Conservation (phyloP, 768 basidiomycete genomes). For the Cantharellus anzutake region DNA sequence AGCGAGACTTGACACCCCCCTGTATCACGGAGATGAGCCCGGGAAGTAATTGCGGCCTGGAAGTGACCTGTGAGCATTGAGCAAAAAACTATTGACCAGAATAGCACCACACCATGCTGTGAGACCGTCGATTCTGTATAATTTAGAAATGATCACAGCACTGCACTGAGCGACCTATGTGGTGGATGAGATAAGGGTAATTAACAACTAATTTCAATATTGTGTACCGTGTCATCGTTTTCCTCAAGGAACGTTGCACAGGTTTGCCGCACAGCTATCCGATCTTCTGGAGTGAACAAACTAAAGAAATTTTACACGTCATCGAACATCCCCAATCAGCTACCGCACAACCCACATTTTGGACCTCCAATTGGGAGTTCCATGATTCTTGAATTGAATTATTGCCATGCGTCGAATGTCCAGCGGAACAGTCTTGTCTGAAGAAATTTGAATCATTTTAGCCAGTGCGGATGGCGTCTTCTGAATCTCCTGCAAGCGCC, state of each 20-base stretch:
- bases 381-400: slow-evolving; percentile 77
- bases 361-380: slow-evolving; percentile 55
- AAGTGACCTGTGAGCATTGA: slow-evolving; percentile 6
- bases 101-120: slow-evolving; percentile 35
- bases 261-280: slow-evolving; percentile 41
- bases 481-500: slow-evolving; percentile 46
- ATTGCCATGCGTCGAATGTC: slow-evolving; percentile 61
- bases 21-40: slow-evolving; percentile 38
- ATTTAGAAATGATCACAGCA: slow-evolving; percentile 50
- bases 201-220: background rate
- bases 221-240: slow-evolving; percentile 47
- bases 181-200: slow-evolving; percentile 3
- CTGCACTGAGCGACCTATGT: slow-evolving; percentile 62
- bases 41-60: slow-evolving; percentile 41
- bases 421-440: slow-evolving; percentile 34
- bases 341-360: slow-evolving; percentile 33
- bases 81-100: background rate
- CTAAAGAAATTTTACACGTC: slow-evolving; percentile 15
- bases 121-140: slow-evolving; percentile 65
- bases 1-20: slow-evolving; percentile 30
- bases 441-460: slow-evolving; percentile 53
- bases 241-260: slow-evolving; percentile 56
- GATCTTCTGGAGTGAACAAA: slow-evolving; percentile 51
- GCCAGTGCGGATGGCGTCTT: slow-evolving; percentile 54
- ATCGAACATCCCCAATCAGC: background rate